A percentile compares a stretch with the other conserved stretches of the same genome.
Conservation (phyloP, 73 alveolate species). For the Halteria grandinella region DNA sequence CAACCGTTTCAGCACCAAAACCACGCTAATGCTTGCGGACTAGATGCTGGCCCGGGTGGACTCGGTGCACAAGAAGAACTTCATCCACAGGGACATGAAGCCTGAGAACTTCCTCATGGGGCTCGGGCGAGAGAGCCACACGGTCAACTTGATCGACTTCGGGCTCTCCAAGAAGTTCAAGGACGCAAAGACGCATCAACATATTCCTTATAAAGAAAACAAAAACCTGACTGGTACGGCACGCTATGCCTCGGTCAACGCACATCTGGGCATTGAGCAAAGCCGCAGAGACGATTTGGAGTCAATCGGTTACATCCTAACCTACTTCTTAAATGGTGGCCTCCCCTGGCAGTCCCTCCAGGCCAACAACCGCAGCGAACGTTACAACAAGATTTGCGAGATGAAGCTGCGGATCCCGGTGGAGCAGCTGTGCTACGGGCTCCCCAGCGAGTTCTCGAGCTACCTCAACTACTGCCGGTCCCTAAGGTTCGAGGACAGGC, state of each 20-base stretch:
- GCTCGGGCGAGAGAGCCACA: slow-evolving; percentile 66
- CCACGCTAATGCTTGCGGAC: slow-evolving; percentile 80
- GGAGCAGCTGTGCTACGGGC: slow-evolving; percentile 70
- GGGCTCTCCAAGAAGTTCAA: slow-evolving; percentile 77
- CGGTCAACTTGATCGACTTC: slow-evolving; percentile 75
- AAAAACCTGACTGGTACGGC: slow-evolving; percentile 86
- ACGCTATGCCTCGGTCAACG: slow-evolving; percentile 73
- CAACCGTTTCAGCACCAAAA: slow-evolving; percentile 66
- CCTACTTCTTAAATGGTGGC: slow-evolving; percentile 65
- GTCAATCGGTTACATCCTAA: slow-evolving; percentile 77
- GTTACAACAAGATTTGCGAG: slow-evolving; percentile 70
- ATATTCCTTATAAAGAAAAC: slow-evolving; percentile 78
- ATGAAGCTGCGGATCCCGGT: slow-evolving; percentile 76
- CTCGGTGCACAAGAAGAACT: slow-evolving; percentile 76
- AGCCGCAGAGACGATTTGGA: slow-evolving; percentile 81
- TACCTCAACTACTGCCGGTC: slow-evolving; percentile 72
- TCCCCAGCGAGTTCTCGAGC: slow-evolving; percentile 76
- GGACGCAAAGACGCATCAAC: slow-evolving; percentile 78
- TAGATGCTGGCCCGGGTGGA: slow-evolving; percentile 87
- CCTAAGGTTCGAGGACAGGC: slow-evolving; percentile 80
- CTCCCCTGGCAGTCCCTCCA: slow-evolving; percentile 77
- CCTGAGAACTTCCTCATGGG: slow-evolving; percentile 95
- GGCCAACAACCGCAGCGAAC: slow-evolving; percentile 73
- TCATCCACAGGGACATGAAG: slow-evolving; percentile 90
- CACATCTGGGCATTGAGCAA: slow-evolving; percentile 78